Percentiles rank a stretch among this genome's conserved stretches.
phyloP scores from a whole-genome alignment of 2,329 filamentous ascomycete species.

The Trichoderma koningii region DNA sequence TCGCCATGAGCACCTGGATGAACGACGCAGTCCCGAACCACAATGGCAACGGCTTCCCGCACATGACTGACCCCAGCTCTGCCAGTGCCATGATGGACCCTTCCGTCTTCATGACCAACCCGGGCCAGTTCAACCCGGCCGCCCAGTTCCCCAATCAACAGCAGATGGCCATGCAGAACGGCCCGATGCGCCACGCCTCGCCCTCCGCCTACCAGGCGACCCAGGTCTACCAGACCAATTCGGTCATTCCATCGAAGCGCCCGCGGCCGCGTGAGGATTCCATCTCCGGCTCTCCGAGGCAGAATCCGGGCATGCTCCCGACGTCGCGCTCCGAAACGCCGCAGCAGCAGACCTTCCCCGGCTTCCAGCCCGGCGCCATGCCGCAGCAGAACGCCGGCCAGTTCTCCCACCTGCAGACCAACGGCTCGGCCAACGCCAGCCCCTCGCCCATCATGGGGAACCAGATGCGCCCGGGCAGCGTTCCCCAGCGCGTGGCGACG shows the following conservation, averaged over 20 bases:
- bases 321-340: constrained; percentile 91
- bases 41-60: constrained; percentile 69
- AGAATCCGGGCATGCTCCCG: constrained; percentile 71
- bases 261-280: constrained; percentile 80
- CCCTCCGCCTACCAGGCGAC: constrained; percentile 56
- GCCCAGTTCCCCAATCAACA: constrained; percentile 56
- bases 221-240: constrained; percentile 74
- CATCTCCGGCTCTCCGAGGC: constrained; percentile 77
- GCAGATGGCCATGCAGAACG: constrained; percentile 74
- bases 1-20: constrained; percentile 72
- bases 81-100: constrained; percentile 65
- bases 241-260: constrained; percentile 87
- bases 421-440: constrained; percentile 79
- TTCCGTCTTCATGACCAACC: constrained; percentile 62
- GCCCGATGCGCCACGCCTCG: constrained; percentile 79
- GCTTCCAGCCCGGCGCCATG: constrained; percentile 67
- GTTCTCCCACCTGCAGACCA: constrained; percentile 81
- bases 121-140: constrained; percentile 61
- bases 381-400: constrained; percentile 63
- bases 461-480: constrained; percentile 70
- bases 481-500: constrained; percentile 81
- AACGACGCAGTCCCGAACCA: constrained; percentile 70
- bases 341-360: constrained; percentile 71
- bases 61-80: constrained; percentile 63
- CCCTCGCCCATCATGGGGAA: constrained; percentile 91